These are phyloP conservation scores for Penicillium sp. DNA, from an alignment of 2,329 filamentous ascomycete genomes.

Conservation along the genomic window DNA sequence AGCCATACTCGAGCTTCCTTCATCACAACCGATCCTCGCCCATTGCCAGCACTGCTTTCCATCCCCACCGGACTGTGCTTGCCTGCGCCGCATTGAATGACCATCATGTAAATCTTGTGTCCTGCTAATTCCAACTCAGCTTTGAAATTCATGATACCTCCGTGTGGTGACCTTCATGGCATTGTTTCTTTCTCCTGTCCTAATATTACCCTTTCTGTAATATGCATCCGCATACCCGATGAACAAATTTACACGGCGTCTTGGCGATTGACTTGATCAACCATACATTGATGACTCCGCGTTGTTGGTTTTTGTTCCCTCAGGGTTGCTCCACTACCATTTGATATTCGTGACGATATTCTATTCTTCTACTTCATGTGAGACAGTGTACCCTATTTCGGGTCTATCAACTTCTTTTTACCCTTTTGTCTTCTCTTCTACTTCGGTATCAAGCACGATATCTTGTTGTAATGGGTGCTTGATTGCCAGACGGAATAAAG, in stretches of 20 bases:
- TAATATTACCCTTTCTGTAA: conserved; percentile 10
- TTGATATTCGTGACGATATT: not conserved
- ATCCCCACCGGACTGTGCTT: conserved; percentile 86
- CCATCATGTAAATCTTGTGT: conserved; percentile 81
- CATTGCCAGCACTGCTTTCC: conserved; percentile 84
- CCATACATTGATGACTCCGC: not conserved
- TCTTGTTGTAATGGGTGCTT: not conserved
- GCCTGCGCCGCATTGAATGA: conserved; percentile 80
- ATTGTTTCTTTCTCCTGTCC: not conserved
- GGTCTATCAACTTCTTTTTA: not conserved
- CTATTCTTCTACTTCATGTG: not conserved
- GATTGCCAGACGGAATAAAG: not conserved
- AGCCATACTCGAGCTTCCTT: conserved; percentile 83
- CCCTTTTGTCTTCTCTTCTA: not conserved
- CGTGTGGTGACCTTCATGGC: not conserved
- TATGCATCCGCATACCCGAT: conserved; percentile 8
- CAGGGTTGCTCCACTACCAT: not conserved
- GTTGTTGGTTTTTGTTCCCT: not conserved
- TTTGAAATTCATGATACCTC: not conserved
- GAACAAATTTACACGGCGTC: conserved; percentile 10
- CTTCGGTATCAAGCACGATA: not conserved
- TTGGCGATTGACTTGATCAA: conserved; percentile 5
- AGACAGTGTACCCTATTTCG: not conserved
- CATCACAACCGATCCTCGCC: conserved; percentile 70
- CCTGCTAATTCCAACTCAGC: conserved; percentile 41